Evolutionary conservation across 306 rosid genomes (phyloP).

Genomic region (Cicer chorassanicum): DNA sequence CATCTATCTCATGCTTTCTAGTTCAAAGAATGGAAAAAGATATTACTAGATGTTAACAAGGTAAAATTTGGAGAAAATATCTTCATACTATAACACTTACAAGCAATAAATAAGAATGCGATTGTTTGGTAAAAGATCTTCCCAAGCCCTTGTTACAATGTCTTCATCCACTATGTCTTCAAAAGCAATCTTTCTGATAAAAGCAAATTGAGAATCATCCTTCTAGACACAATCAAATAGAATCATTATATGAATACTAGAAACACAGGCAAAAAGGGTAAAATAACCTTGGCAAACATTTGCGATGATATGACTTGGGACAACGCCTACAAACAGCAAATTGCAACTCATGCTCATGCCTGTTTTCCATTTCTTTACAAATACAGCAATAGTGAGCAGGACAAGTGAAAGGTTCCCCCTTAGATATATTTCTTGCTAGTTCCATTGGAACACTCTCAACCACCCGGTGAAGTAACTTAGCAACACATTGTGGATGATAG

Average conservation of each 20-base stretch:
- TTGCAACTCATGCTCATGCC: slow-evolving; percentile 57
- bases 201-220: slow-evolving; percentile 51
- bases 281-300: slow-evolving; percentile 86
- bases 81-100: slow-evolving; percentile 57
- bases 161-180: slow-evolving; percentile 58
- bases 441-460: slow-evolving; percentile 60
- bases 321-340: slow-evolving; percentile 98
- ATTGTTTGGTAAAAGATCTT: slow-evolving; percentile 66
- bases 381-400: slow-evolving; percentile 80
- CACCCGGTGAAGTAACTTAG: slow-evolving; percentile 57
- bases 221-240: slow-evolving; percentile 11
- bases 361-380: slow-evolving; percentile 83
- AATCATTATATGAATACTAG: slow-evolving; percentile 18
- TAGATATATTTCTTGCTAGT: slow-evolving; percentile 60
- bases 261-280: slow-evolving; percentile 16
- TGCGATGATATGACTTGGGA: slow-evolving; percentile 85
- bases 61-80: slow-evolving; percentile 38
- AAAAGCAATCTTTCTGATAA: slow-evolving; percentile 67
- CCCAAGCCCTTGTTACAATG: slow-evolving; percentile 74
- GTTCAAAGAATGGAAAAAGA: slow-evolving; percentile 42
- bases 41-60: slow-evolving; percentile 33
- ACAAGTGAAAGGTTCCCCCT: slow-evolving; percentile 78
- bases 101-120: slow-evolving; percentile 87
- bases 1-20: slow-evolving; percentile 82
- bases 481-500: slow-evolving; percentile 84